Evolutionary conservation across 2,329 filamentous ascomycete species (phyloP).

Genomic region (Davidsoniella eucalypti): DNA sequence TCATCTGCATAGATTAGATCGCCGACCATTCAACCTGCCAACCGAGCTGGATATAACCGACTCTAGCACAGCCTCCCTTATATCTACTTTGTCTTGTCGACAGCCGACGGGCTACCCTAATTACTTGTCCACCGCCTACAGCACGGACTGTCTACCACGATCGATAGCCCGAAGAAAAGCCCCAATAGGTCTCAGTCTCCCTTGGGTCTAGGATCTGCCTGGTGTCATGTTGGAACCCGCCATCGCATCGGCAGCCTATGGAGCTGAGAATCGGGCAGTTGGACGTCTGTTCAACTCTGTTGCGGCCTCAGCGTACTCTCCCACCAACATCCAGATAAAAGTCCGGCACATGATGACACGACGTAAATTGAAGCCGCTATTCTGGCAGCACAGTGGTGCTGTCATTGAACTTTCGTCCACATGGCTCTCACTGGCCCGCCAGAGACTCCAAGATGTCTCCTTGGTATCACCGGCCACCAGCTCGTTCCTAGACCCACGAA

Average conservation of each 20-base stretch:
- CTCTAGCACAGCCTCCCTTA: too few species aligned
- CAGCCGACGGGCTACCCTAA: too few species aligned
- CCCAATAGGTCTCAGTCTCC: background rate
- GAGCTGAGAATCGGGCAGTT: conserved; percentile 4
- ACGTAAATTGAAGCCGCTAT: conserved; percentile 8
- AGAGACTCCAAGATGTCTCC: background rate
- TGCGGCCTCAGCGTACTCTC: conserved; percentile 4
- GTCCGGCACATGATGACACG: conserved; percentile 1
- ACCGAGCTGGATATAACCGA: too few species aligned
- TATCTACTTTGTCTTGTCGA: too few species aligned
- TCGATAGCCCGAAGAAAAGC: too few species aligned
- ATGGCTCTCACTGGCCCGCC: conserved; percentile 8
- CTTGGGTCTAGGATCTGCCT: background rate
- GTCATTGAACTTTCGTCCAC: conserved; percentile 10
- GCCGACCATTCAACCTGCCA: too few species aligned
- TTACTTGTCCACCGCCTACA: too few species aligned
- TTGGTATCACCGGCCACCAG: background rate
- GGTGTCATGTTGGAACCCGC: conserved; percentile 13
- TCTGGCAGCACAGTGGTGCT: conserved; percentile 12
- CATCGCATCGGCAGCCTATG: conserved; percentile 1
- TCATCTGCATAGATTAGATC: too few species aligned
- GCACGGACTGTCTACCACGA: too few species aligned
- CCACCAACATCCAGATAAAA: background rate
- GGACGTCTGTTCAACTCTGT: conserved; percentile 10
- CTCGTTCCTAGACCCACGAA: conserved; percentile 3